Percentiles rank a stretch among this genome's conserved stretches.
phyloP scores from a whole-genome alignment of 2,329 filamentous ascomycete species.

The Monosporascus sp. region DNA sequence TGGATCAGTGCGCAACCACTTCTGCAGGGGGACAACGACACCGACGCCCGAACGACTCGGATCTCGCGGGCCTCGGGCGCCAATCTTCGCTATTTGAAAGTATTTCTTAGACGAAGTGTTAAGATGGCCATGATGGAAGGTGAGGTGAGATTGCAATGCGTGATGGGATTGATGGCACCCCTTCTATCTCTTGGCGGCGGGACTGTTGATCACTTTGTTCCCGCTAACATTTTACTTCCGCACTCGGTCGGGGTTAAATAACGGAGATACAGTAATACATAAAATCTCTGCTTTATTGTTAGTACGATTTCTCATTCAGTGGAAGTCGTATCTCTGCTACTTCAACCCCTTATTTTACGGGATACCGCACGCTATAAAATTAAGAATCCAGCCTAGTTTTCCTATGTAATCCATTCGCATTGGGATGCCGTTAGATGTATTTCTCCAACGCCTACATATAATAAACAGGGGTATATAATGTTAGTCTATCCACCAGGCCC shows the following conservation, averaged over 20 bases:
- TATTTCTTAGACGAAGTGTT: not conserved
- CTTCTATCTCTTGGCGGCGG: not conserved
- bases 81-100: not conserved
- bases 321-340: too few species aligned
- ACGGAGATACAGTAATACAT: too few species aligned
- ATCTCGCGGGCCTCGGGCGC: not conserved
- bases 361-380: too few species aligned
- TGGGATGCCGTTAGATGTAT: too few species aligned
- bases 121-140: not conserved
- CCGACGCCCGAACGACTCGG: not conserved
- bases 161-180: not conserved
- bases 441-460: too few species aligned
- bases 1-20: not conserved
- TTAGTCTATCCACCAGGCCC: too few species aligned
- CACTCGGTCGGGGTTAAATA: not conserved
- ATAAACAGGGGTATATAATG: too few species aligned
- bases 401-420: too few species aligned
- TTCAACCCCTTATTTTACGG: too few species aligned
- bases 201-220: not conserved
- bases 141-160: not conserved
- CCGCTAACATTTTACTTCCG: not conserved
- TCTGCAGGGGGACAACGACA: not conserved
- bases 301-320: too few species aligned
- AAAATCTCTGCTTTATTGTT: too few species aligned
- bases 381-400: too few species aligned